Evolutionary conservation across 495 filamentous ascomycete genomes (phyloP).

Genomic region (Penicillium cosmopolitanum): DNA sequence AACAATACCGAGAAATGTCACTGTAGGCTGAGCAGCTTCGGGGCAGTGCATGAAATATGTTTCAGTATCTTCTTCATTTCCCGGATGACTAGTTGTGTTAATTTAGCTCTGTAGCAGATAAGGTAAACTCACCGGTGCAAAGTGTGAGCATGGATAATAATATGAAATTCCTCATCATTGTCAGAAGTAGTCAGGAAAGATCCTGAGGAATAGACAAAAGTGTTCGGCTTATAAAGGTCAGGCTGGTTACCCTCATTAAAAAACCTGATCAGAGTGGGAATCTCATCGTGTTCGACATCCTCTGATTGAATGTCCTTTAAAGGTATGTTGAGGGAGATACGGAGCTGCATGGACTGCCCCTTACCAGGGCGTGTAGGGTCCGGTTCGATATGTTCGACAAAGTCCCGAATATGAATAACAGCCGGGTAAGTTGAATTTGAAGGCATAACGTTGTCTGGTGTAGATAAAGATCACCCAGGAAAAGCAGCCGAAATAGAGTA

Average conservation of each 20-base stretch:
- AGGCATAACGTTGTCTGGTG: too few species aligned
- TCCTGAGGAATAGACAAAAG: constrained; percentile 10
- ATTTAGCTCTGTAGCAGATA: too few species aligned
- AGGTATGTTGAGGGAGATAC: too few species aligned
- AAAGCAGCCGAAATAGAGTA: too few species aligned
- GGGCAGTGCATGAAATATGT: constrained; percentile 24
- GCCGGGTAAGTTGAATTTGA: too few species aligned
- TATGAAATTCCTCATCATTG: constrained; percentile 14
- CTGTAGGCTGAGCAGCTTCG: constrained; percentile 16
- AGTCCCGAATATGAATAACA: too few species aligned
- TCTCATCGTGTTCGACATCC: too few species aligned
- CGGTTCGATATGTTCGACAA: too few species aligned
- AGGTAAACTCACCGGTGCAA: constrained; percentile 11
- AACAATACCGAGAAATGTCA: constrained; percentile 12
- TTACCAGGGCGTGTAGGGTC: too few species aligned
- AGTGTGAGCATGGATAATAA: constrained; percentile 14
- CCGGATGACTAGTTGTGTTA: constrained; percentile 5
- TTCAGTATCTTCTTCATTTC: constrained; percentile 18
- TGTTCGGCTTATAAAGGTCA: constrained; percentile 3
- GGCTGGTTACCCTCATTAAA: constrained; percentile 1
- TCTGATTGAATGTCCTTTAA: too few species aligned
- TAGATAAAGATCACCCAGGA: too few species aligned
- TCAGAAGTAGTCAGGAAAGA: constrained; percentile 12
- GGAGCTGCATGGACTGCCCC: too few species aligned
- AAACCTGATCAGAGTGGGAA: constrained; percentile 1